Percentiles rank a stretch among this genome's conserved stretches.
phyloP scores from a whole-genome alignment of 2,329 filamentous ascomycete genomes.

The Xylaria sp. region DNA sequence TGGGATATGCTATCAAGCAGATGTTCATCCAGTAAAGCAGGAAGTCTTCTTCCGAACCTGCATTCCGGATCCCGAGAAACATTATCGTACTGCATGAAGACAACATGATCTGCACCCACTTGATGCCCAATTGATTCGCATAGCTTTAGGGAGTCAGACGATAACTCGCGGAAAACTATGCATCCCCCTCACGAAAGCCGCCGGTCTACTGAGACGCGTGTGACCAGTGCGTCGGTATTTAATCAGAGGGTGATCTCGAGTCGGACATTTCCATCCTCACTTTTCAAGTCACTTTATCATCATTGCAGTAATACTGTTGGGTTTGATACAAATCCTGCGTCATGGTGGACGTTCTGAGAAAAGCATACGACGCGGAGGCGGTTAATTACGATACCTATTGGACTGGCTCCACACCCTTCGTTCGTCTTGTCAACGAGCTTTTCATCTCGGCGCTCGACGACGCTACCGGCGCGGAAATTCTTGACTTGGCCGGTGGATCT shows the following conservation, averaged over 20 bases:
- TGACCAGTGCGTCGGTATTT: not conserved
- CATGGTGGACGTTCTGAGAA: conserved; percentile 23
- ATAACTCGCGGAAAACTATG: not conserved
- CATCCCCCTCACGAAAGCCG: conserved; percentile 9
- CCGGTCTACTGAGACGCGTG: not conserved
- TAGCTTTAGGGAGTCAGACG: not conserved
- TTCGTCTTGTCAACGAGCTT: conserved; percentile 47
- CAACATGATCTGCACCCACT: not conserved
- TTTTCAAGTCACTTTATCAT: not conserved
- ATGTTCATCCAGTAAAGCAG: not conserved
- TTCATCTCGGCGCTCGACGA: conserved; percentile 46
- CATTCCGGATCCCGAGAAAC: not conserved
- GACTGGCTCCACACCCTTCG: not conserved
- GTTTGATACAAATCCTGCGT: not conserved
- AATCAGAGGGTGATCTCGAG: not conserved
- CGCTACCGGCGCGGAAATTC: conserved; percentile 41
- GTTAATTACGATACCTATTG: conserved; percentile 16
- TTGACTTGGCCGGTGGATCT: conserved; percentile 50
- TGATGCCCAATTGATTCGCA: not conserved
- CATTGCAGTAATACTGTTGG: not conserved
- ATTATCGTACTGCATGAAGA: not conserved
- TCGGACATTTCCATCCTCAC: not conserved
- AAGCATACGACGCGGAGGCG: conserved; percentile 16
- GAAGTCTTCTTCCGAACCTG: not conserved
- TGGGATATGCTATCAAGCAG: not conserved